Evolutionary conservation across 345 rosid genomes (phyloP), one percentile per base, ranked within the genome.

Genomic region (Salix purpurea): DNA sequence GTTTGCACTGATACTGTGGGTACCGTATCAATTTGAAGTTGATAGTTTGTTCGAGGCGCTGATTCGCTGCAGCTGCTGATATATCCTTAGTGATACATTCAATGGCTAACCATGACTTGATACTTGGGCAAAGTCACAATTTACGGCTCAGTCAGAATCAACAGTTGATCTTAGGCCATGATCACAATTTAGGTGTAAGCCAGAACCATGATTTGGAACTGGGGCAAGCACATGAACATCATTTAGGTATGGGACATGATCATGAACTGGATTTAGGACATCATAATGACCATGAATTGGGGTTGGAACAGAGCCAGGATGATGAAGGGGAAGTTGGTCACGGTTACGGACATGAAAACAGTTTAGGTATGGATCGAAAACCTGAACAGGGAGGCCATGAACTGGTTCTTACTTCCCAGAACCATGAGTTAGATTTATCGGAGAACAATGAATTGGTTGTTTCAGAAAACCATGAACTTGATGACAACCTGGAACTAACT

Each of bases 61-160:
- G 34, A 56, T 56, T 78, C 73, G 32, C 46, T 56, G 14, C 40
- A 0, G 21, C 65, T 65, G 37, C 68, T 70, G 68, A 19, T 50
- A 60, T 37, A 44, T 54, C 12, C 52, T 50, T 32, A 44, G 50
- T 72, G 15, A 24, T 52, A 42, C 60, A 66, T 66, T 30, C 76
- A 67, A 94, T 92, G 99, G 92, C 97, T 42, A 90, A 88, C 79
- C 95, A 92, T 34, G 98, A 92, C 77, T 78, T 93, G 81, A 86
- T 93, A 77, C 88, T 92, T 60, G 97, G 94, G 75, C 91, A 92
- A 67, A 89, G 82, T 54, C 92, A 84, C 77, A 88, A 78, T 71
- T 74, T 89, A 64, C 91, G 88, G 78, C 82, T 87, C 46, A 84
- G 87, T 39, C 96, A 91, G 81, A 92, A 85, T 84, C 94, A 90